phyloP scores from a whole-genome alignment of 2,329 filamentous ascomycete genomes.

The Penicillium olsonii region DNA sequence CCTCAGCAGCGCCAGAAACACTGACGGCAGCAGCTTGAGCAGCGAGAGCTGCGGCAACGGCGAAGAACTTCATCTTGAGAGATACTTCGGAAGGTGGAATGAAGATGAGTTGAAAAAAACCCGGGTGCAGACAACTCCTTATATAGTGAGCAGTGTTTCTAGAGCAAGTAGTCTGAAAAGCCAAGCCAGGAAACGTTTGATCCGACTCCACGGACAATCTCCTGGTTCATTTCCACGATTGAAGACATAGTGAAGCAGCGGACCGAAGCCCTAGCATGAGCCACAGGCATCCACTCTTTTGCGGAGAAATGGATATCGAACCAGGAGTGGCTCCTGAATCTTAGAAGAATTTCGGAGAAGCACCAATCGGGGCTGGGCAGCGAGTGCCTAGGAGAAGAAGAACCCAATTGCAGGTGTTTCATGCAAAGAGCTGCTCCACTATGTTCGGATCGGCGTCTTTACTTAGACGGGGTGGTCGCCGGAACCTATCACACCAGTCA shows the following conservation, averaged over 20 bases:
- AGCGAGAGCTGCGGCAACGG: slow-evolving; percentile 21
- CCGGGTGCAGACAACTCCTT: not conserved
- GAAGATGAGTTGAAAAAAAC: slow-evolving; percentile 4
- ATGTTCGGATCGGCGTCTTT: slow-evolving; percentile 1
- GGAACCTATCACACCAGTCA: not conserved
- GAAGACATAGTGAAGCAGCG: not conserved
- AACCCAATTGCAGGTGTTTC: slow-evolving; percentile 23
- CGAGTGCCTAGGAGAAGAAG: no score
- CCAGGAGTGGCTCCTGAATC: not conserved
- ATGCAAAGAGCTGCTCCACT: slow-evolving; percentile 17
- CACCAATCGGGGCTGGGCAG: no score
- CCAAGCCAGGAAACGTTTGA: not conserved
- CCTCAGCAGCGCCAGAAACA: slow-evolving; percentile 43
- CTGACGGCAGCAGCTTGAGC: slow-evolving; percentile 23
- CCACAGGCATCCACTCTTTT: slow-evolving; percentile 3
- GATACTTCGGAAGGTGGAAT: not conserved
- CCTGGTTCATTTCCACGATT: slow-evolving; percentile 3
- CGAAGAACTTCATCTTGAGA: slow-evolving; percentile 19
- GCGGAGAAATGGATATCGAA: slow-evolving; percentile 6
- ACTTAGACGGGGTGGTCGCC: slow-evolving; percentile 10
- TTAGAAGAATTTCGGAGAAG: no score
- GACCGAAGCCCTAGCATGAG: not conserved
- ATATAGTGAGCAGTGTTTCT: not conserved
- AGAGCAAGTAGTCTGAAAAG: not conserved
- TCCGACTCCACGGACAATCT: not conserved